phyloP scores from a whole-genome alignment of 1,284 basidiomycete genomes.

The Testicularia cyperi region DNA sequence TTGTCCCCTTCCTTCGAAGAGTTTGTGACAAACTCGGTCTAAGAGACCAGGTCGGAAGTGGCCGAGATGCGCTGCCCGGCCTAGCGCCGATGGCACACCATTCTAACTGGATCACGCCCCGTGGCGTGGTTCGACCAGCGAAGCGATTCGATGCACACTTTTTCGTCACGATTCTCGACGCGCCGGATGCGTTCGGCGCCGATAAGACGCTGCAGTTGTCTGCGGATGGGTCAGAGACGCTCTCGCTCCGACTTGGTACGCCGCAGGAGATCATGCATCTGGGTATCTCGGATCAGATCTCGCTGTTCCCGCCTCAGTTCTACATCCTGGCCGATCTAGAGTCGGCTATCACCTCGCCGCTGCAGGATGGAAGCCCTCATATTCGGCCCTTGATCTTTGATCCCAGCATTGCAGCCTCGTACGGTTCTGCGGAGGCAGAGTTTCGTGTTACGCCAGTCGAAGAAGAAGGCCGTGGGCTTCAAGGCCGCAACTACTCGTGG shows the following conservation, averaged over 20 bases:
- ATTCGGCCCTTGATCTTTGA: slow-evolving; percentile 43
- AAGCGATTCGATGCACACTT: slow-evolving; percentile 56
- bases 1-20: slow-evolving; percentile 38
- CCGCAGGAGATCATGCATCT: slow-evolving; percentile 38
- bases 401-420: slow-evolving; percentile 6
- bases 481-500: slow-evolving; percentile 42
- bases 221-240: slow-evolving; percentile 48
- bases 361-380: background rate
- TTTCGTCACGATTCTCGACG: slow-evolving; percentile 49
- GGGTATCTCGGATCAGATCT: slow-evolving; percentile 41
- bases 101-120: slow-evolving; percentile 53
- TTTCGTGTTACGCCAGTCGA: slow-evolving; percentile 41
- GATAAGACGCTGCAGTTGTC: slow-evolving; percentile 30
- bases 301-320: slow-evolving; percentile 53
- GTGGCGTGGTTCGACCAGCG: slow-evolving; percentile 45
- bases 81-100: slow-evolving; percentile 43
- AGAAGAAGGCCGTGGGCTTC: slow-evolving; percentile 39
- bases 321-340: slow-evolving; percentile 51
- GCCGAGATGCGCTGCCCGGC: slow-evolving; percentile 8
- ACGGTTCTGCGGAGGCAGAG: slow-evolving; percentile 18
- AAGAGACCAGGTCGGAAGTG: background rate
- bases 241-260: slow-evolving; percentile 35
- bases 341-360: slow-evolving; percentile 13
- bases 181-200: slow-evolving; percentile 28
- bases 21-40: slow-evolving; percentile 22